These are phyloP conservation scores for Metschnikowia bowlesiae DNA, from an alignment of 805 yeast species.

Conservation along the genomic window DNA sequence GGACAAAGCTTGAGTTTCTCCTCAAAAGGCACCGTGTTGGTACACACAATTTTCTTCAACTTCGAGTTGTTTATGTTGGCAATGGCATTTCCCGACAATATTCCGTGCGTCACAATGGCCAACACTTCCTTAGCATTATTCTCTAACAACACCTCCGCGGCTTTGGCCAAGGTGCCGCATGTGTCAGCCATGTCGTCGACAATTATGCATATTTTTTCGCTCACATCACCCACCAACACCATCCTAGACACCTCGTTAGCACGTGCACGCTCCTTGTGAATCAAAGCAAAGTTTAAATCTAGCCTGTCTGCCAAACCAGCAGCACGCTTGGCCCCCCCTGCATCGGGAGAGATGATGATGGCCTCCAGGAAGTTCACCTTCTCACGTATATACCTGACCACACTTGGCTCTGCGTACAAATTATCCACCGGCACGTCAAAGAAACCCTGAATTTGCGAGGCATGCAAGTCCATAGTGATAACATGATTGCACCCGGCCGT, in stretches of 20 bases:
- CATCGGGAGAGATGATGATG: conserved; percentile 82
- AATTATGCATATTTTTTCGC: conserved; percentile 67
- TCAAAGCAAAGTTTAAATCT: conserved; percentile 76
- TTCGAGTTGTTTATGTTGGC: conserved; percentile 65
- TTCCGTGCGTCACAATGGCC: conserved; percentile 82
- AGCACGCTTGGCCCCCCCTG: conserved; percentile 90
- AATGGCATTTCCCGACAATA: conserved; percentile 70
- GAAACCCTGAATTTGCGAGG: conserved; percentile 86
- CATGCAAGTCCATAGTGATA: conserved; percentile 83
- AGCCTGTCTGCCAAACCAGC: conserved; percentile 77
- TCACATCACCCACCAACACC: conserved; percentile 84
- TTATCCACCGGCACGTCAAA: conserved; percentile 82
- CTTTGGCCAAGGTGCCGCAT: conserved; percentile 81
- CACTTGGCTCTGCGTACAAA: conserved; percentile 79
- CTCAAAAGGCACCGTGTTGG: conserved; percentile 76
- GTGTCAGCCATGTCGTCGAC: conserved; percentile 92
- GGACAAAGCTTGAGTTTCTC: conserved; percentile 56
- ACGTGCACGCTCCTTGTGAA: conserved; percentile 78
- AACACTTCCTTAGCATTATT: conserved; percentile 69
- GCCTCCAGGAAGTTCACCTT: conserved; percentile 53
- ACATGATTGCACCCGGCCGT: conserved; percentile 86
- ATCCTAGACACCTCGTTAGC: conserved; percentile 81
- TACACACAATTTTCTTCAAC: conserved; percentile 67
- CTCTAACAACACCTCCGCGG: conserved; percentile 68
- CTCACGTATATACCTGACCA: conserved; percentile 68